Evolutionary conservation across 2,329 filamentous ascomycete genomes (phyloP).

Genomic region (Mariannaea elegans): DNA sequence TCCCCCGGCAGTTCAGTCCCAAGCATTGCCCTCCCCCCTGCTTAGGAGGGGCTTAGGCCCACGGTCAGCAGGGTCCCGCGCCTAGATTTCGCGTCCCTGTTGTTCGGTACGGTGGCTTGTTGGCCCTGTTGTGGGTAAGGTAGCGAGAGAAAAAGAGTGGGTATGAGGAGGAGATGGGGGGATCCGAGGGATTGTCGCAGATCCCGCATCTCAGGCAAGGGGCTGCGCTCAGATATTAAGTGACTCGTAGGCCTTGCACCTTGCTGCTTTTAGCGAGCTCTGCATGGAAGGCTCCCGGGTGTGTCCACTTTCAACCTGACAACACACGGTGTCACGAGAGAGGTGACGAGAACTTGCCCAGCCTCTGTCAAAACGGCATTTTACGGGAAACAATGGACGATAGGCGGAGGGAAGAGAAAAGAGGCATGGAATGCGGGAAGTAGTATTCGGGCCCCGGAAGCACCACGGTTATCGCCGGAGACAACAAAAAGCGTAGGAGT

Average conservation of each 20-base stretch:
- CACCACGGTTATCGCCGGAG: conserved; percentile 7
- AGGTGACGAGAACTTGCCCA: neutral
- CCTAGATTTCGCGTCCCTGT: conserved; percentile 25
- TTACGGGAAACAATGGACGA: too few relatives aligned
- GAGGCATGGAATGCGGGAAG: neutral
- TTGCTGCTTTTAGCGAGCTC: conserved; percentile 6
- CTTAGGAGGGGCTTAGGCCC: neutral
- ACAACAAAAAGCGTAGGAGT: neutral
- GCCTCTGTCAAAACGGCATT: too few relatives aligned
- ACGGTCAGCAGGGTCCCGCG: conserved; percentile 18
- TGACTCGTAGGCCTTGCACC: neutral
- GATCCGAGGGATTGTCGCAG: conserved; percentile 21
- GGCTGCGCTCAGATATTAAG: conserved; percentile 7
- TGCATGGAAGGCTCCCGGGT: conserved; percentile 7
- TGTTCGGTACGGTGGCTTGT: conserved; percentile 31
- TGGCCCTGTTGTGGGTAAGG: conserved; percentile 3
- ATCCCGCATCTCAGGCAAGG: conserved; percentile 28
- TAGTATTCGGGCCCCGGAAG: too few relatives aligned
- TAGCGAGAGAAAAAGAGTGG: conserved; percentile 4
- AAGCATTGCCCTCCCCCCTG: neutral
- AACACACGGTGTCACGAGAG: conserved; percentile 1
- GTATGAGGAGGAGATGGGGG: conserved; percentile 6
- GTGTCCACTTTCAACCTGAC: conserved; percentile 6
- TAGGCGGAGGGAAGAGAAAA: neutral
- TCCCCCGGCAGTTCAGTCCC: too few relatives aligned